phyloP scores from a whole-genome alignment of 208 protist species.

The Leishmania martiniquensis region DNA sequence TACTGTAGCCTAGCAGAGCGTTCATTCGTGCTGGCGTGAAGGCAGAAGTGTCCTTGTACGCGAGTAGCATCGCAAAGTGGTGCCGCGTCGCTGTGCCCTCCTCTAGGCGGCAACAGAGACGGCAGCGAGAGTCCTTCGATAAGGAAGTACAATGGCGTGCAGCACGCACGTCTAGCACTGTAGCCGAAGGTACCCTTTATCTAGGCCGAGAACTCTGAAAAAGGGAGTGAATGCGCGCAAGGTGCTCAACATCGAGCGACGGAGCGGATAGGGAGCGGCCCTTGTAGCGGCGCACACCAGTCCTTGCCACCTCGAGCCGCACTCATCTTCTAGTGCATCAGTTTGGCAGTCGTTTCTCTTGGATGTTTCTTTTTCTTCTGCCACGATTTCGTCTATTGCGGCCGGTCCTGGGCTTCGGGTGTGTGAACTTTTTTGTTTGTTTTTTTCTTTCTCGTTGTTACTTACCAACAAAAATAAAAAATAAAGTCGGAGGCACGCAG shows the following conservation, averaged over 20 bases:
- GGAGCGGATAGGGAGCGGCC: not conserved
- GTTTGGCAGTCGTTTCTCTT: not conserved
- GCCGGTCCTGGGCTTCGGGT: not conserved
- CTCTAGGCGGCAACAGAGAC: too few species aligned
- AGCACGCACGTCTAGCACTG: not conserved
- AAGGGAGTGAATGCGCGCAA: not conserved
- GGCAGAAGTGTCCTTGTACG: not conserved
- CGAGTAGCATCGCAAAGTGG: not conserved
- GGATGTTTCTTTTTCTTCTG: not conserved
- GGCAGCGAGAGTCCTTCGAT: not conserved
- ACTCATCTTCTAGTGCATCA: not conserved
- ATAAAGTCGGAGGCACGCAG: not conserved
- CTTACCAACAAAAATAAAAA: slow-evolving; percentile 9
- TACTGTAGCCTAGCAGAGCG: not conserved
- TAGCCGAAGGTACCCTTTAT: slow-evolving; percentile 7
- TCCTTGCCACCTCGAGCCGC: not conserved
- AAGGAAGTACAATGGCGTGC: not conserved
- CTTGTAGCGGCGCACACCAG: not conserved
- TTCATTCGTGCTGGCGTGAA: not conserved
- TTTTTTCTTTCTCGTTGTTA: not conserved
- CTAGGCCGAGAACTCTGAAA: slow-evolving; percentile 11
- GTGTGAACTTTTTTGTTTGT: too few species aligned
- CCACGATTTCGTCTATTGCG: slow-evolving; percentile 1
- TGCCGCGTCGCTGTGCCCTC: not conserved
- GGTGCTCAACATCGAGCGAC: not conserved